Percentiles rank a stretch among this genome's conserved stretches.
phyloP scores from a whole-genome alignment of 192 early-diverging fungal genomes.

The Gigaspora rosea region DNA sequence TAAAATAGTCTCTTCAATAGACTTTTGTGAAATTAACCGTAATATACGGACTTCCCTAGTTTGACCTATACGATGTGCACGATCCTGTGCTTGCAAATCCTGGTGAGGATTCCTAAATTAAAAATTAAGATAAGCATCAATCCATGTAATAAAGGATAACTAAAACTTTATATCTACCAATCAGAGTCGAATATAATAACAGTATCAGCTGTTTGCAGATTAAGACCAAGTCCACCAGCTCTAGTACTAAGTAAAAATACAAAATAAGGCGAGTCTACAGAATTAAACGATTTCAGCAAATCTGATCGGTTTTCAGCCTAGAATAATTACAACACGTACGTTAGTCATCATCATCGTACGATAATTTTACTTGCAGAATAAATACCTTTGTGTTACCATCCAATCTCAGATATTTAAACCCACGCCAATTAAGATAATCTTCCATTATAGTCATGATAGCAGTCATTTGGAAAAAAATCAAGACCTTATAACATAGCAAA shows the following conservation, averaged over 20 bases:
- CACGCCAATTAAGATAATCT: constrained; percentile 83
- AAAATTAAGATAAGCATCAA: background rate
- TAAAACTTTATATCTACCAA: constrained; percentile 60
- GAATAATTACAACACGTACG: background rate
- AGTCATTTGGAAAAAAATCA: constrained; percentile 85
- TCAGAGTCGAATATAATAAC: constrained; percentile 98
- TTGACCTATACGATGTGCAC: constrained; percentile 99
- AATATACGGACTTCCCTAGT: constrained; percentile 97
- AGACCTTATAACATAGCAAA: constrained; percentile 43
- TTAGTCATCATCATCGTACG: no score
- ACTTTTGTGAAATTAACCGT: constrained; percentile 85
- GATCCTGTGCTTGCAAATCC: constrained; percentile 98
- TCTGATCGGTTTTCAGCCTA: constrained; percentile 78
- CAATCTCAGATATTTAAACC: constrained; percentile 76
- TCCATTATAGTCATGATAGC: constrained; percentile 97
- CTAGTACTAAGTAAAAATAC: constrained; percentile 93
- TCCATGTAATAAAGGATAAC: background rate
- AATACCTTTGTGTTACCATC: constrained; percentile 85
- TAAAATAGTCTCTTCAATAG: constrained; percentile 93
- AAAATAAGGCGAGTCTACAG: constrained; percentile 74
- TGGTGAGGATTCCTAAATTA: constrained; percentile 85
- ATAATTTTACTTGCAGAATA: background rate
- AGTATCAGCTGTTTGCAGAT: constrained; percentile 77
- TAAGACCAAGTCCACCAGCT: constrained; percentile 78
- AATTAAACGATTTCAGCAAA: constrained; percentile 83